Evolutionary conservation across 176 grass and related monocot genomes (phyloP).

Genomic region (Oryza rufipogon): DNA sequence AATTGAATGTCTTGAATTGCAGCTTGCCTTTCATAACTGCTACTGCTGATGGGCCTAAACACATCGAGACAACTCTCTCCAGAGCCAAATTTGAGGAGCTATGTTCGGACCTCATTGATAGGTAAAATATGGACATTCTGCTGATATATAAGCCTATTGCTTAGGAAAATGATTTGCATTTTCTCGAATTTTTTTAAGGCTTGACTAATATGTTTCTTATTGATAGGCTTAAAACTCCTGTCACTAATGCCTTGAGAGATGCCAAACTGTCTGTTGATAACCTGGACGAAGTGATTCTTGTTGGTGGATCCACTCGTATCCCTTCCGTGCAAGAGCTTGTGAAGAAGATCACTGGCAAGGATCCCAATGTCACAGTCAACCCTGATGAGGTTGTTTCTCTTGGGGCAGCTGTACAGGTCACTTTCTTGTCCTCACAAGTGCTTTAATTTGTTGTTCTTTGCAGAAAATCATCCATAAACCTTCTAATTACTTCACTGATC

Average conservation of each 20-base stretch:
- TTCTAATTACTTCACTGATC: background rate
- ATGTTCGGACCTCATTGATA: conserved; percentile 91
- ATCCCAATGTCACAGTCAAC: conserved; percentile 99
- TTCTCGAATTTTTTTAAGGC: background rate
- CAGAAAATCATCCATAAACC: background rate
- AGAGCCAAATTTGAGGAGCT: conserved; percentile 98
- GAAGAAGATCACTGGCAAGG: conserved; percentile 88
- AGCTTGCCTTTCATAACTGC: conserved; percentile 97
- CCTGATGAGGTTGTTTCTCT: conserved; percentile 98
- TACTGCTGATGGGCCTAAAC: conserved; percentile 91
- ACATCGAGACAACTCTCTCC: conserved; percentile 85
- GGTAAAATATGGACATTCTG: conserved; percentile 53
- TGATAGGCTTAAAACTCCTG: conserved; percentile 84
- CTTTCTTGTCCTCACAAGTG: conserved; percentile 30
- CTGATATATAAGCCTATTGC: conserved; percentile 9
- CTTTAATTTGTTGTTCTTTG: background rate
- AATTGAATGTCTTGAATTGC: conserved; percentile 15
- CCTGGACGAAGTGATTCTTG: conserved; percentile 95
- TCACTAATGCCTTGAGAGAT: conserved; percentile 84
- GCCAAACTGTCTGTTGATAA: conserved; percentile 85
- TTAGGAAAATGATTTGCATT: conserved; percentile 8
- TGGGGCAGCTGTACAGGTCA: conserved; percentile 95
- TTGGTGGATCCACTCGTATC: conserved; percentile 96
- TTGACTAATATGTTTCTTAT: conserved; percentile 19
- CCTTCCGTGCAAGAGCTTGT: conserved; percentile 94